Base-by-base conservation (phyloP, 2,329 filamentous ascomycete species). In the Capronia epimyces region DNA sequence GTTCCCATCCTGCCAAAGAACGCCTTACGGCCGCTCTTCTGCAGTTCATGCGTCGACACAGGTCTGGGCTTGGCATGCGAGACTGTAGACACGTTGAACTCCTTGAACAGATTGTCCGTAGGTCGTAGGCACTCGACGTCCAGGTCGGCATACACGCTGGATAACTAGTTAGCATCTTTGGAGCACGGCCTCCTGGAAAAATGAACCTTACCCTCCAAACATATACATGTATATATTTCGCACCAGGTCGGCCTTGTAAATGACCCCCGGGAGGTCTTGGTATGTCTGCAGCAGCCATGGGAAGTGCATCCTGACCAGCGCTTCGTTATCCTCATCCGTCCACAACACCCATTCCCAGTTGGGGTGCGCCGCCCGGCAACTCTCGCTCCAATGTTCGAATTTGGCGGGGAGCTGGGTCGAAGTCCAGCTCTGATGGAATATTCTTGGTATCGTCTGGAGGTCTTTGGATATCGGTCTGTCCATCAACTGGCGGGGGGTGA, bases 321-420 rank as follows among this genome's bases (percentile, higher is more conserved):
- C 55, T 32, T 65, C 57, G 52, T 69, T 69, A 44, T 69, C 66
- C 31, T 67, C 61, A 43, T 69, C 66, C 3, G 67, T 68, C 66
- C 66, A 69, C 12, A 69, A 51, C 20, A 69, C 66, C 62, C 64
- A 69, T 51, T 69, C 65, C 61, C 66, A 69, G 43, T 65, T 63
- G 4, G 56, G 55, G 41, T 68, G 66, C 39, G 57, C 53, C 36
- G 50, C 31, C 12, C 65, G 60, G 46, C 66, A 69, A 2, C 53
- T 58, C n/a, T 52, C 48, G 50, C 65, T 68, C 66, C 66, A 68
- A 36, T 53, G 40, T 25, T 64, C 43, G 25, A 68, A 57, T 32
- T 62, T 62, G 20, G 49, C 45, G 3, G 60, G 60, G 7, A 62
- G 41, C 24, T 60, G 55, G 1, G 37, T 49, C 34, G 58, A 52